Percentiles rank a stretch among this genome's conserved stretches.
phyloP scores from a whole-genome alignment of 2,329 filamentous ascomycete species.

The Fusarium musae region DNA sequence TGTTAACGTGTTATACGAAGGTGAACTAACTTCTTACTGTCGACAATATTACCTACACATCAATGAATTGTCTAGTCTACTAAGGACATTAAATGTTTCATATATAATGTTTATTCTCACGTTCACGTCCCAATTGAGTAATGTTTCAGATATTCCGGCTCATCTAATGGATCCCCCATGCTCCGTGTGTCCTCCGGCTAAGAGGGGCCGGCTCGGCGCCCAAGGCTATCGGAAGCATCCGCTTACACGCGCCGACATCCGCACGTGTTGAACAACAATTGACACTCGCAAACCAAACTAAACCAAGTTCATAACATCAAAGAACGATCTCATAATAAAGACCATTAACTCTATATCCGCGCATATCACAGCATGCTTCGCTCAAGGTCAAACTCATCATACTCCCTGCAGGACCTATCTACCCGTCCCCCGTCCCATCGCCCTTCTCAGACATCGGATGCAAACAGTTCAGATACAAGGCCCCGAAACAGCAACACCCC shows the following conservation, averaged over 20 bases:
- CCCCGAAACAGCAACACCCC: slow-evolving; percentile 16
- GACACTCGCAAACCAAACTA: slow-evolving; percentile 4
- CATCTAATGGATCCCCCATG: not conserved
- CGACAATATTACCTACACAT: not conserved
- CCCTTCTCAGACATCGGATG: not conserved
- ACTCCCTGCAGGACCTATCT: slow-evolving; percentile 39
- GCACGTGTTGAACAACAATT: slow-evolving; percentile 8
- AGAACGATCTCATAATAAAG: not conserved
- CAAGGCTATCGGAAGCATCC: slow-evolving; percentile 11
- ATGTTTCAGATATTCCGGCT: slow-evolving; percentile 4
- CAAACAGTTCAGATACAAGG: not conserved
- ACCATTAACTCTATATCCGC: not conserved
- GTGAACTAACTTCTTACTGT: too few relatives aligned
- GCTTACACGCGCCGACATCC: slow-evolving; percentile 26
- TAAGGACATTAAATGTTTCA: not conserved
- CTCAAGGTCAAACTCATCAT: slow-evolving; percentile 33
- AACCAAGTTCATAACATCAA: not conserved
- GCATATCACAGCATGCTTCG: slow-evolving; percentile 19
- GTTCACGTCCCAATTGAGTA: not conserved
- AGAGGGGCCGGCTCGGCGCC: slow-evolving; percentile 29
- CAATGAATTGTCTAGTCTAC: not conserved
- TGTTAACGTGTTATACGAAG: not conserved
- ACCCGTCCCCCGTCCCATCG: not conserved
- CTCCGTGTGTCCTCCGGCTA: slow-evolving; percentile 13
- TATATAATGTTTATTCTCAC: not conserved